A percentile compares a stretch with the other conserved stretches of the same genome.
Evolutionary conservation across 2,329 filamentous ascomycete genomes (phyloP).

Genomic region (Botryotinia convoluta): DNA sequence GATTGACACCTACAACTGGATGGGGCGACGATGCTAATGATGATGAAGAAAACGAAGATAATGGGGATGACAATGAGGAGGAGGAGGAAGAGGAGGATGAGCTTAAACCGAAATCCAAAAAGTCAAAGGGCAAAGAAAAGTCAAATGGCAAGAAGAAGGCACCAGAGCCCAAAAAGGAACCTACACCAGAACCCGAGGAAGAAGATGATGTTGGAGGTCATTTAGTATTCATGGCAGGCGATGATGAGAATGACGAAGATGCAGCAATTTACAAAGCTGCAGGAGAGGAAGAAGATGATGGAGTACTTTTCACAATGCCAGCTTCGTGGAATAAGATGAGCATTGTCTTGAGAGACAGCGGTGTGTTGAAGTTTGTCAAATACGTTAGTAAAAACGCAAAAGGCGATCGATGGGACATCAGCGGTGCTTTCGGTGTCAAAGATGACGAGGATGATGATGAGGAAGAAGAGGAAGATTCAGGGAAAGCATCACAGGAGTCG

Average conservation of each 20-base stretch:
- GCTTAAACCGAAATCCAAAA: conserved; percentile 26
- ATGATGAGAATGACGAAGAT: conserved; percentile 68
- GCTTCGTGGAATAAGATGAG: conserved; percentile 87
- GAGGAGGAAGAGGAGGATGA: conserved; percentile 34
- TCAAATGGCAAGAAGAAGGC: conserved; percentile 6
- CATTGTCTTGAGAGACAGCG: conserved; percentile 83
- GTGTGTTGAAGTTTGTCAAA: conserved; percentile 90
- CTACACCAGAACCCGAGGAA: conserved; percentile 32
- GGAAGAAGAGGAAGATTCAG: conserved; percentile 35
- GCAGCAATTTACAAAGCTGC: conserved; percentile 84
- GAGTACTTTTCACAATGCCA: conserved; percentile 65
- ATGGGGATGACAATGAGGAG: conserved; percentile 37
- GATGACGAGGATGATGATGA: conserved; percentile 49
- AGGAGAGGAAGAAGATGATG: conserved; percentile 67
- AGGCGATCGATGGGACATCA: conserved; percentile 91
- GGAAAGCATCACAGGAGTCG: conserved; percentile 31
- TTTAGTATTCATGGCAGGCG: conserved; percentile 91
- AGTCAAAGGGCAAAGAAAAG: conserved; percentile 13
- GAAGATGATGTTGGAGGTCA: conserved; percentile 68
- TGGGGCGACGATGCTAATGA: conserved; percentile 74
- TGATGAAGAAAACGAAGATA: conserved; percentile 45
- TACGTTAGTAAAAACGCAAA: conserved; percentile 81
- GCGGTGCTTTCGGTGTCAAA: conserved; percentile 72
- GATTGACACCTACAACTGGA: conserved; percentile 78
- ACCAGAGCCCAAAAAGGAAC: conserved; percentile 10